Conservation (phyloP, 2,329 filamentous ascomycete species). For the Diaporthe ilicicola region DNA sequence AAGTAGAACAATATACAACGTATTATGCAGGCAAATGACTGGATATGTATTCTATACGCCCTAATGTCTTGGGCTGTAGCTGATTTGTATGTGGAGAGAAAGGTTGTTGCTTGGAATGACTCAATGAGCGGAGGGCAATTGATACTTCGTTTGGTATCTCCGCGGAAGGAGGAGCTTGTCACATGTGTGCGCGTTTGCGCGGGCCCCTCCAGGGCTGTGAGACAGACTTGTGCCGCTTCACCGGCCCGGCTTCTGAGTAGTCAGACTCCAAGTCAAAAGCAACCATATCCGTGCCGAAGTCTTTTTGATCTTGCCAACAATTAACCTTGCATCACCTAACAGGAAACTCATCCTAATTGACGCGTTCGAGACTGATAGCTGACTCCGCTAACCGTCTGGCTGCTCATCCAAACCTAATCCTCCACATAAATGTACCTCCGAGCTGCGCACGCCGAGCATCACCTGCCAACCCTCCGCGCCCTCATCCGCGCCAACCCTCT, state of each 20-base stretch:
- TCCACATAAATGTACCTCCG: constrained; percentile 63
- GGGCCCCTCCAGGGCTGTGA: neutral
- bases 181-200: neutral
- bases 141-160: neutral
- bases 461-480: constrained; percentile 57
- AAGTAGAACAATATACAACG: neutral
- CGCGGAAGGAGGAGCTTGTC: neutral
- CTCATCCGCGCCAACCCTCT: constrained; percentile 69
- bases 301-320: neutral
- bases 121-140: constrained; percentile 1
- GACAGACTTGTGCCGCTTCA: too few relatives aligned
- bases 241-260: neutral
- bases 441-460: constrained; percentile 59
- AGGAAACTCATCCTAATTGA: neutral
- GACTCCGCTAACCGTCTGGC: too few relatives aligned
- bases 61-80: neutral
- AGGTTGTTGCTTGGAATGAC: neutral
- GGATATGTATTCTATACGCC: neutral
- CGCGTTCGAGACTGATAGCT: neutral
- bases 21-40: too few relatives aligned
- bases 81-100: neutral
- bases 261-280: too few relatives aligned
- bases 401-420: neutral
- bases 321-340: neutral
- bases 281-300: neutral